Evolutionary conservation across 2,329 filamentous ascomycete species (phyloP), one percentile per base, ranked within the genome.

Genomic region (Penicillium polonicum): DNA sequence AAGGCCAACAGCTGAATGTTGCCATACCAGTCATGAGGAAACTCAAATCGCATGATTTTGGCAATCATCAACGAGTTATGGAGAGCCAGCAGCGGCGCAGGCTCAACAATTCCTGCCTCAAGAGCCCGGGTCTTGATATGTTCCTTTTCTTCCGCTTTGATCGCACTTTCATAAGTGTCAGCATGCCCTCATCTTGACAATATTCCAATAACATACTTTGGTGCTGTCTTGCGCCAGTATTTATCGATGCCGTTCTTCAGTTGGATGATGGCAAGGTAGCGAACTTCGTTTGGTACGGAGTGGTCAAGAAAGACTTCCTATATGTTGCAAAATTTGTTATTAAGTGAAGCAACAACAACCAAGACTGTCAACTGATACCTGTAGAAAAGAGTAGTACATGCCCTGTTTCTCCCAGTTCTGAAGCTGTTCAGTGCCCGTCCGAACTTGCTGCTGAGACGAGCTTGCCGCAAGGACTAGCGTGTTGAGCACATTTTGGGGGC

Each of bases 201-300:
- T 9, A 38, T 49, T 27, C 31, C 9, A n/a, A 27, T 44, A 25
- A 62, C 74, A 29, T 85, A 83, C 71, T 88, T 86, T 56, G 89
- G 84, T 49, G 90, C 86, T 35, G 89, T 90, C 71, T 82, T 91
- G 70, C 94, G 85, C 94, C 94, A 99, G 75, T 92, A 91, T 72
- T 89, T 92, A 72, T 97, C 93, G 74, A 97, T 92, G 55, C 92
- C 94, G 74, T 97, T 97, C 74, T 97, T 97, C 53, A 99, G 82
- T 72, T 96, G 90, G 65, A 97, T 96, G 57, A 97, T 86, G 54
- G 93, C 90, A 12, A 97, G 86, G 69, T 96, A 92, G 60, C 94
- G 89, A 52, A 93, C 84, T 68, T 95, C 88, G 57, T 85, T 77
- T 1, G 91, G 89, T 1, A 95, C 79, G 2, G 86, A 85, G 60